Conservation (phyloP, 805 yeast genomes). For the Yamadazyma akitaensis region DNA sequence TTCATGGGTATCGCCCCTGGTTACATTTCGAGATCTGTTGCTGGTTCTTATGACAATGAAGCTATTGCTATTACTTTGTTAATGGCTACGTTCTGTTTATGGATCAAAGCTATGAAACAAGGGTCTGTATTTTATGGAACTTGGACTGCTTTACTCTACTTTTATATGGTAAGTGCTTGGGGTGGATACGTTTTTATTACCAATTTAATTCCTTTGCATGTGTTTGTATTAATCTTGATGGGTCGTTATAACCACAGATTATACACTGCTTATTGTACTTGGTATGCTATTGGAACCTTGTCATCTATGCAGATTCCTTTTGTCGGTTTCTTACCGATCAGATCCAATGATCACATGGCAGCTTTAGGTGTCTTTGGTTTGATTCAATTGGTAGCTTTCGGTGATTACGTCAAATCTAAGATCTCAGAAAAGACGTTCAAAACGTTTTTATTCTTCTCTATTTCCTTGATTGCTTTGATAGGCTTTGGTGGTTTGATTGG, state of each 20-base stretch:
- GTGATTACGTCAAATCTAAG: conserved; percentile 72
- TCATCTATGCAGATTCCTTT: conserved; percentile 99
- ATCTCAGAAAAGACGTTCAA: conserved; percentile 73
- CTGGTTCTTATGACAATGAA: conserved; percentile 98
- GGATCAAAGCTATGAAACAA: conserved; percentile 91
- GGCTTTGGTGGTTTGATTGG: conserved; percentile 72
- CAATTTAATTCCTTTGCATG: conserved; percentile 93
- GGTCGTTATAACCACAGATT: conserved; percentile 84
- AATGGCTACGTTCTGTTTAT: conserved; percentile 91
- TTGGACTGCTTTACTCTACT: conserved; percentile 81
- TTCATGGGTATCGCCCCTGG: conserved; percentile 99
- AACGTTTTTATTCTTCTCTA: conserved; percentile 59
- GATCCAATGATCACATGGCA: conserved; percentile 98
- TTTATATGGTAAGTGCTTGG: conserved; percentile 99
- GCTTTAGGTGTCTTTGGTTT: conserved; percentile 96
- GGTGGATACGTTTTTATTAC: conserved; percentile 99
- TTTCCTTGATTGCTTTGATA: conserved; percentile 50
- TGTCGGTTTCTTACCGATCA: conserved; percentile 94
- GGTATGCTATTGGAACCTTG: conserved; percentile 97
- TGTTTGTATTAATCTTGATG: conserved; percentile 85
- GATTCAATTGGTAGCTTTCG: conserved; percentile 84
- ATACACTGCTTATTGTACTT: conserved; percentile 89
- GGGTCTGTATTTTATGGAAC: conserved; percentile 87
- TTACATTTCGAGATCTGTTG: conserved; percentile 95
- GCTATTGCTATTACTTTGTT: conserved; percentile 95